Conservation (phyloP, 148 eudicot genomes). For the Mesembryanthemum crystallinum region DNA sequence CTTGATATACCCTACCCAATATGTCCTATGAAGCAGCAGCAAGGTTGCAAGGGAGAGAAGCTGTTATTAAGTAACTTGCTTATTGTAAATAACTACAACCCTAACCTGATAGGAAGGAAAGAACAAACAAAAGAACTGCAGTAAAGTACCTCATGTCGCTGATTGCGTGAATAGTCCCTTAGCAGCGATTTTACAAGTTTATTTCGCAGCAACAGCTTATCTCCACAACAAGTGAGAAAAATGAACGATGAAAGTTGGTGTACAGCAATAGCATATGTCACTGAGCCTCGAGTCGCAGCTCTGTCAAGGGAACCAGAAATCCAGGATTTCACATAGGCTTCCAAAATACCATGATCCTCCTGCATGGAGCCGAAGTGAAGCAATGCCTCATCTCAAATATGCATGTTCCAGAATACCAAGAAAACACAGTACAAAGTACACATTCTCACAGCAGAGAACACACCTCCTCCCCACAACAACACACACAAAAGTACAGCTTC, state of each 20-base stretch:
- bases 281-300: slow-evolving; percentile 56
- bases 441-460: background rate
- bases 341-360: slow-evolving; percentile 69
- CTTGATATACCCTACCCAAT: too few species aligned
- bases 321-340: slow-evolving; percentile 90
- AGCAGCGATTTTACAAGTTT: slow-evolving; percentile 68
- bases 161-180: slow-evolving; percentile 66
- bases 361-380: slow-evolving; percentile 31
- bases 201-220: slow-evolving; percentile 47
- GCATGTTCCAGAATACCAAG: background rate
- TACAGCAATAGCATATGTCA: slow-evolving; percentile 57
- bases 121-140: background rate
- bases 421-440: background rate
- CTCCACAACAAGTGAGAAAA: slow-evolving; percentile 36
- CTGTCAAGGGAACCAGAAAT: slow-evolving; percentile 78
- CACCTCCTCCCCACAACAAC: background rate
- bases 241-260: slow-evolving; percentile 81
- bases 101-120: background rate
- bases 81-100: background rate
- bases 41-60: background rate
- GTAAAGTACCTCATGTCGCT: slow-evolving; percentile 62
- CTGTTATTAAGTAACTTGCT: background rate
- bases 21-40: background rate
- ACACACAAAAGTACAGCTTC: background rate
- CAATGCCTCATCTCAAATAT: background rate